Base-by-base conservation (phyloP, 192 early-diverging fungal genomes). In the Coemansia nantahalensis region DNA sequence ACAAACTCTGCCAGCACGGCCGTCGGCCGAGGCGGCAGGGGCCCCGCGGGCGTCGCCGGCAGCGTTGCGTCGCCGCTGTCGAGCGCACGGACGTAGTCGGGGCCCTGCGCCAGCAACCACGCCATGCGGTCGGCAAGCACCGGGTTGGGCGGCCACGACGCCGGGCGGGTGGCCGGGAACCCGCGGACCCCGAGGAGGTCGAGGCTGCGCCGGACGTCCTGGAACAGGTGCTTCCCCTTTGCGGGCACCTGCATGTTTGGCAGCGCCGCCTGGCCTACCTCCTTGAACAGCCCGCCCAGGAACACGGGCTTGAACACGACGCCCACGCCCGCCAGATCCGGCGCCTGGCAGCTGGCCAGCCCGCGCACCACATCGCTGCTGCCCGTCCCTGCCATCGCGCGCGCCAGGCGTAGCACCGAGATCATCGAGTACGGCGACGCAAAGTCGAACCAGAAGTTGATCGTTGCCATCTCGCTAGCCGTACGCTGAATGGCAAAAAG, bases 401-500 rank as follows among this genome's bases (percentile, higher is more conserved):
- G 60, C 39, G 57, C 40, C 21, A 78, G 42, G 6, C 68, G 59
- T 24, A 78, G 48, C 11, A 68, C 75, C 3, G 63, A 39, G 18
- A 70, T 23, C 68, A 71, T 71, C 45, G 75, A 78, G 56, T 78
- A 78, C n/a, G 65, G 62, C 30, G 68, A 71, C 4, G 45, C 64
- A 21, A 48, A 78, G 56, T 78, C 75, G 52, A 78, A 78, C 75
- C 75, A 78, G 41, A 78, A 78, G 48, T 35, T 42, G 5, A 78
- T 15, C 1, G 41, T 40, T 4, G 45, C 41, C 28, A 45, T 35
- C n/a, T n/a, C n/a, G n/a, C n/a, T n/a, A n/a, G n/a, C n/a, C n/a
- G n/a, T n/a, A n/a, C n/a, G n/a, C n/a, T n/a, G 35, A 19, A 6
- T 6, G 19, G 12, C 12, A 48, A 35, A 48, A n/a, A n/a, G n/a